Evolutionary conservation across 1,284 basidiomycete species (phyloP), one percentile per base, ranked within the genome.

Genomic region (Chondrostereum purpureum): DNA sequence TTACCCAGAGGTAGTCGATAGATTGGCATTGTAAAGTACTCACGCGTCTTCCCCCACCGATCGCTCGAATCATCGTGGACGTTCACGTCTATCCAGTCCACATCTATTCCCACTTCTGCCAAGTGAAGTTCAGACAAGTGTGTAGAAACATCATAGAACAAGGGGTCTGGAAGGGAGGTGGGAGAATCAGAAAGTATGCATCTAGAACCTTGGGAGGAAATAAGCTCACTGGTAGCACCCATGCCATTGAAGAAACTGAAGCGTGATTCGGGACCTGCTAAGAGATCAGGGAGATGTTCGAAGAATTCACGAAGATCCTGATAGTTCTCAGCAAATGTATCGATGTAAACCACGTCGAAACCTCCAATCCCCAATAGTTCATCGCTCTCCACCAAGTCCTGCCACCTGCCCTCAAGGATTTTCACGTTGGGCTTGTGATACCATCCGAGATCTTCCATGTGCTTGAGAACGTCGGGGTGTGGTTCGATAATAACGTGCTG

Each of bases 241-340:
- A 99, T 75, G 3, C 95, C 95, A 60, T 99, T 92, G 77, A 98
- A 99, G 68, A 98, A 99, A 47, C 92, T 88, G 62, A 95, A 92
- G n/a, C 82, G 70, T 14, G 89, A 83, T 3, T 83, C 70, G 5
- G 84, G 77, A 0, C 86, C 83, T 18, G 78, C 73, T n/a, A 98
- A 70, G 1, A 98, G 69, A 58, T 88, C 77, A 1, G 92, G 92
- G 1, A 97, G 64, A 42, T 78, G 69, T 48, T 85, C 81, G 62
- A 99, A 98, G 67, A 98, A 96, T 16, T 69, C 65, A 54, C 80
- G 80, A 27, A 98, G 72, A 51, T 88, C 88, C 76, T 60, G 42
- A 57, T 96, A 98, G 43, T 87, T 78, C 61, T 98, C 92, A 0
- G 88, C 86, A 64, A 96, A 96, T 0, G 93, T 93, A 61, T 98